Evolutionary conservation across 2,329 filamentous ascomycete genomes (phyloP).

Genomic region (Ceratocystis lukuohia): DNA sequence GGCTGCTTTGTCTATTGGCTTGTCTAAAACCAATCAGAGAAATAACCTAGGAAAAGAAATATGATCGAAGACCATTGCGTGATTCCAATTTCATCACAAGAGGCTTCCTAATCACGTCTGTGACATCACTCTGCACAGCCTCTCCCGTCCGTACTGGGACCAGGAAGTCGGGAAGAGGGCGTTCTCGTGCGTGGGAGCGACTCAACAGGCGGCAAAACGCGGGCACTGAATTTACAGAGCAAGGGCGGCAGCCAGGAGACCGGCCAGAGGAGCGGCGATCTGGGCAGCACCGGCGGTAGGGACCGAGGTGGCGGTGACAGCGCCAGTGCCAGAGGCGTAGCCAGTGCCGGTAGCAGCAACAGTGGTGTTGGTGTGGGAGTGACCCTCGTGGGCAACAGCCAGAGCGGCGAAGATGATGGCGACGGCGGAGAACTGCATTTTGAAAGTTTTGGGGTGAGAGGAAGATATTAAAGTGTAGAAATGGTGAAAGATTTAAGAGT

Average conservation of each 20-base stretch:
- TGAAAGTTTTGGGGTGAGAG: conserved; percentile 1
- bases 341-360: conserved; percentile 16
- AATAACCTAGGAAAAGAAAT: not conserved
- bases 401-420: conserved; percentile 18
- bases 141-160: conserved; percentile 6
- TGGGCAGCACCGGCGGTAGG: conserved; percentile 19
- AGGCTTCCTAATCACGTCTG: not conserved
- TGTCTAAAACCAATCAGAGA: not conserved
- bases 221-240: conserved; percentile 17
- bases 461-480: conserved; percentile 18
- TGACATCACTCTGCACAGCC: not conserved
- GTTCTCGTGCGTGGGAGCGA: too few relatives aligned
- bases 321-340: conserved; percentile 17
- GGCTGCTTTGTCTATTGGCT: not conserved
- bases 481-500: conserved; percentile 15
- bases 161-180: not conserved
- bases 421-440: conserved; percentile 20
- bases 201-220: not conserved
- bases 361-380: conserved; percentile 12
- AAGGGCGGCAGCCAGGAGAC: conserved; percentile 18
- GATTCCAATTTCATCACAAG: not conserved
- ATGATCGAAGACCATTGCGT: not conserved
- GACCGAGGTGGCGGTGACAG: conserved; percentile 15
- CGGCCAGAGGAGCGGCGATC: conserved; percentile 18
- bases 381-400: conserved; percentile 8